Percentiles rank a stretch among this genome's conserved stretches.
phyloP scores from a whole-genome alignment of 495 filamentous ascomycete genomes.

The Barbatosphaeria neglecta region DNA sequence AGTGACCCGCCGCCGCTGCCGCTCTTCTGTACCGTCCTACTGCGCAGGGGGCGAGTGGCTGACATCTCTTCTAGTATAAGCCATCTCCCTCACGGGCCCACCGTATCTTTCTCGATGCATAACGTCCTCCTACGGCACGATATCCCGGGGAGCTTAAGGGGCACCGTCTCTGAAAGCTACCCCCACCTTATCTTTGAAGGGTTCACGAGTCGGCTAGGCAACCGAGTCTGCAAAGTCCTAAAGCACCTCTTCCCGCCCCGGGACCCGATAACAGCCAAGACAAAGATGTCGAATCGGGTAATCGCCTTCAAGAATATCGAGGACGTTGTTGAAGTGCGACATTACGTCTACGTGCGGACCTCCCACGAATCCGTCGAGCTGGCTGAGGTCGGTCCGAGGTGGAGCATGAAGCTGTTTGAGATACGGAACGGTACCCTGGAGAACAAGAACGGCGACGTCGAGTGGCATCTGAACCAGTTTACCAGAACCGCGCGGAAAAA shows the following conservation, averaged over 20 bases:
- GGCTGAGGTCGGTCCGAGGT: slow-evolving; percentile 87
- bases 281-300: slow-evolving; percentile 74
- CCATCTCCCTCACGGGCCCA: slow-evolving; percentile 90
- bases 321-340: slow-evolving; percentile 67
- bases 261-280: slow-evolving; percentile 50
- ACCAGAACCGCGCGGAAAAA: slow-evolving; percentile 87
- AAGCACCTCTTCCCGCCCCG: slow-evolving; percentile 93
- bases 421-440: slow-evolving; percentile 88
- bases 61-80: slow-evolving; percentile 19
- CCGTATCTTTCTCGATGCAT: slow-evolving; percentile 80
- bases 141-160: slow-evolving; percentile 74
- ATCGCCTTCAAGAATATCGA: slow-evolving; percentile 94
- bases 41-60: slow-evolving; percentile 52
- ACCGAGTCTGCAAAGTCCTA: slow-evolving; percentile 75
- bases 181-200: slow-evolving; percentile 94
- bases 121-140: slow-evolving; percentile 92
- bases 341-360: slow-evolving; percentile 50
- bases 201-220: slow-evolving; percentile 74
- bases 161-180: slow-evolving; percentile 88
- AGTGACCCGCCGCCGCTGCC: slow-evolving; percentile 49
- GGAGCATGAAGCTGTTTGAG: slow-evolving; percentile 94
- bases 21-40: no score
- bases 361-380: slow-evolving; percentile 82
- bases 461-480: slow-evolving; percentile 92
- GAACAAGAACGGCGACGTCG: slow-evolving; percentile 90